Conservation (phyloP, 2,329 filamentous ascomycete genomes). For the Iodosphaeria phyllophila region DNA sequence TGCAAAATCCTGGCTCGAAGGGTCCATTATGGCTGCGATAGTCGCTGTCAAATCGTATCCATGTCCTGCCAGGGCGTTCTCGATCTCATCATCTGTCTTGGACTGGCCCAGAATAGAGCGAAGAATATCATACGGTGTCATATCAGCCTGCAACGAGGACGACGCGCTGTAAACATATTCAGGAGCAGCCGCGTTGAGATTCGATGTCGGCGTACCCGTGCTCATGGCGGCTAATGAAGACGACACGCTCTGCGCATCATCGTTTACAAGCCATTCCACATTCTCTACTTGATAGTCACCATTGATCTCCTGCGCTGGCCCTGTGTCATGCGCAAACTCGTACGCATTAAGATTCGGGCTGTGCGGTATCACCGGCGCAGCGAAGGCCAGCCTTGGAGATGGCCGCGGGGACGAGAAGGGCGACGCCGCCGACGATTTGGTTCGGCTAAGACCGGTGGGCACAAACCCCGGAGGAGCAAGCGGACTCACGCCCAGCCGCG, state of each 20-base stretch:
- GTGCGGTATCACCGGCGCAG: slow-evolving; percentile 79
- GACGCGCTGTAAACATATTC: too few species aligned
- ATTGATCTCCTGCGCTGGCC: slow-evolving; percentile 67
- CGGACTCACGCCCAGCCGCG: slow-evolving; percentile 65
- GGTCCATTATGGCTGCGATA: slow-evolving; percentile 74
- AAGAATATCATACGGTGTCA: slow-evolving; percentile 96
- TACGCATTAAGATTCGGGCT: slow-evolving; percentile 90
- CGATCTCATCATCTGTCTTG: slow-evolving; percentile 84
- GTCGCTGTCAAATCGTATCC: slow-evolving; percentile 89
- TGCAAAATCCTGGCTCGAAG: slow-evolving; percentile 32
- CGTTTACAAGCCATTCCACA: slow-evolving; percentile 92
- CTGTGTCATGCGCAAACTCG: slow-evolving; percentile 72
- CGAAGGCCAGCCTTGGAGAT: slow-evolving; percentile 77
- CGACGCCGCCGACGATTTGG: slow-evolving; percentile 62
- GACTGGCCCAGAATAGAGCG: slow-evolving; percentile 83
- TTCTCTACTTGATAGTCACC: slow-evolving; percentile 86
- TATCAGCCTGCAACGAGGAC: slow-evolving; percentile 57
- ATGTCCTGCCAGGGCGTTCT: slow-evolving; percentile 72
- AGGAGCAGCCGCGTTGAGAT: slow-evolving; percentile 60
- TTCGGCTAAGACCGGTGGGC: slow-evolving; percentile 56
- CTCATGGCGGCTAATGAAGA: too few species aligned
- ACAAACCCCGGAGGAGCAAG: slow-evolving; percentile 70
- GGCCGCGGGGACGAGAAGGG: slow-evolving; percentile 89
- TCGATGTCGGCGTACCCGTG: slow-evolving; percentile 46
- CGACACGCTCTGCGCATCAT: slow-evolving; percentile 62